phyloP scores from a whole-genome alignment of 2,329 filamentous ascomycete genomes.

The Pezicula neosporulosa region DNA sequence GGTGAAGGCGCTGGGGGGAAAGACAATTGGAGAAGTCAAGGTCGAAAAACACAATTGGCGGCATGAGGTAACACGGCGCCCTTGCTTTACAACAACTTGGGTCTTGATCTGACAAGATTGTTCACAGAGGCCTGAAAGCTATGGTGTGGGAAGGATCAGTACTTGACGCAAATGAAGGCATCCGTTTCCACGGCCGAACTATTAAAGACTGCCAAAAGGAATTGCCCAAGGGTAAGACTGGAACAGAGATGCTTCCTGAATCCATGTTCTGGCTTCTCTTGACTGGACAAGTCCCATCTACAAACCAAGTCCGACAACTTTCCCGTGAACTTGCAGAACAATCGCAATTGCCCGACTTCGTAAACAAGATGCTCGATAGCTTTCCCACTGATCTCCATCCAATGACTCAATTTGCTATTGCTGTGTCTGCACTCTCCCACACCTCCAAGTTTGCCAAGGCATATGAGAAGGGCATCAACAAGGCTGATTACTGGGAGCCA shows the following conservation, averaged over 20 bases:
- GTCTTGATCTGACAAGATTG: constrained; percentile 11
- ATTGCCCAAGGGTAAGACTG: constrained; percentile 86
- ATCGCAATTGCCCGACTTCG: constrained; percentile 75
- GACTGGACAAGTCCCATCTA: constrained; percentile 86
- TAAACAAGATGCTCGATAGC: constrained; percentile 82
- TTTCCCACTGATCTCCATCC: constrained; percentile 91
- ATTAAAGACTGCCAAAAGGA: constrained; percentile 97
- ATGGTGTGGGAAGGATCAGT: constrained; percentile 99
- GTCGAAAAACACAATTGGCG: constrained; percentile 88
- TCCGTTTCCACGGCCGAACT: constrained; percentile 94
- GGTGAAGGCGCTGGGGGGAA: constrained; percentile 81
- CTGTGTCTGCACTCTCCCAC: constrained; percentile 93
- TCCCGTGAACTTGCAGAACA: constrained; percentile 86
- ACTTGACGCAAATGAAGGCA: constrained; percentile 93
- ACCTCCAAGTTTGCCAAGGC: constrained; percentile 90
- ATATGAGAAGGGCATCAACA: constrained; percentile 87
- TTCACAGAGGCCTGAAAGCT: constrained; percentile 75
- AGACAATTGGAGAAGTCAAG: constrained; percentile 87
- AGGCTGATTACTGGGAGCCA: constrained; percentile 98
- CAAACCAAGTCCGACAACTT: constrained; percentile 74
- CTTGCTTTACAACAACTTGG: background rate
- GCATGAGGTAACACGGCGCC: constrained; percentile 65
- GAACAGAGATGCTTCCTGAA: constrained; percentile 97
- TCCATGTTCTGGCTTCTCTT: constrained; percentile 99
- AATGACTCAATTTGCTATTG: constrained; percentile 97